Base-by-base conservation (phyloP, 2,329 filamentous ascomycete genomes). In the Pseudogymnoascus sp. region DNA sequence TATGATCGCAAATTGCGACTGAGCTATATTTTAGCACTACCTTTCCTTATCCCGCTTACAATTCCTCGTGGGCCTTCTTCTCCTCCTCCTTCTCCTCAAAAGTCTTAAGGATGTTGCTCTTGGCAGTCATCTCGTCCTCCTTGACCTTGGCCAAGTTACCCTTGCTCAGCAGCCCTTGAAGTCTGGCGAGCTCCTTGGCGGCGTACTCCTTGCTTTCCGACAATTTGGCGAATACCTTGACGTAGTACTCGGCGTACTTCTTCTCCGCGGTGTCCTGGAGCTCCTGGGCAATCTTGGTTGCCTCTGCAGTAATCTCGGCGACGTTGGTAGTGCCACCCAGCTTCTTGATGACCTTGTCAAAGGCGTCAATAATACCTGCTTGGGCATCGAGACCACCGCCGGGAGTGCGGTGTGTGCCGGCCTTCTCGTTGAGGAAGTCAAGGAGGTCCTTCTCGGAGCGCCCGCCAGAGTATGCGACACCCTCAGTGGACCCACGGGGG, bases 211-310 rank as follows among this genome's bases (percentile, higher is more conserved):
- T 82, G 78, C 89, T 95, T 75, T 87, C 81, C 73, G 80, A 82
- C 67, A 94, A 79, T 85, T 97, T 97, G 74, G 90, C 85, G 65
- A 94, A 89, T 62, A 96, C 92, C 75, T 90, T 91, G 75, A 94
- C 81, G 76, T 99, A 97, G 84, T 99, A 99, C 77, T 92, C 84
- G 56, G 91, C 91, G 73, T 93, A 96, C 80, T 90, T 91, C 76
- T 88, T 76, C 75, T 85, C 79, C 11, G 78, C 79, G 66, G 78
- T 75, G 62, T 83, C 86, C 77, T 88, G 84, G 61, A 94, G 75
- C 61, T 77, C 79, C 69, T 82, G 82, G 21, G 87, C 87, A 65
- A 85, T 84, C 78, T 88, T 88, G 79, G 88, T 87, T 62, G 89
- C 81, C 77, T 95, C 88, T 47, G 81, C 81, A 35, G 84, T 80